Conservation (phyloP, 2,329 filamentous ascomycete genomes). For the Clonostachys solani region DNA sequence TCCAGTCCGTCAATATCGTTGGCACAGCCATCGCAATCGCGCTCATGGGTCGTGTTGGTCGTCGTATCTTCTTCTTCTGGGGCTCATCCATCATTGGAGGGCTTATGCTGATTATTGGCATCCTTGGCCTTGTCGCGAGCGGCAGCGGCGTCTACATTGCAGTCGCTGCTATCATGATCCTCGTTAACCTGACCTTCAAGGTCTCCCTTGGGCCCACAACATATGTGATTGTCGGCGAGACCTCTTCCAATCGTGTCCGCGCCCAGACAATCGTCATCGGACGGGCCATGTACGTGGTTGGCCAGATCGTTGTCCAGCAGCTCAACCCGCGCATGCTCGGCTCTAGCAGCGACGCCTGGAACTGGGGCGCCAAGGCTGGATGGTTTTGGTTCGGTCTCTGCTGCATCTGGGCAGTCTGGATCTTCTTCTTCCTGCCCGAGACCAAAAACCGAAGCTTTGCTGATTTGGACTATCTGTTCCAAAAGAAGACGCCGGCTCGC, state of each 20-base stretch:
- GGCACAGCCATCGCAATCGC: constrained; percentile 33
- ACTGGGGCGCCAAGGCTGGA: constrained; percentile 29
- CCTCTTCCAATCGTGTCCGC: constrained; percentile 34
- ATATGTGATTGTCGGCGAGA: constrained; percentile 39
- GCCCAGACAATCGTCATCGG: constrained; percentile 38
- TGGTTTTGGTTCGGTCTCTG: constrained; percentile 27
- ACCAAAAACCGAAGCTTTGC: constrained; percentile 37
- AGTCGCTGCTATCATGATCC: constrained; percentile 28
- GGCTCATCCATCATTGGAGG: constrained; percentile 32
- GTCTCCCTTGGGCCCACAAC: constrained; percentile 36
- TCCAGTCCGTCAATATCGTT: constrained; percentile 38
- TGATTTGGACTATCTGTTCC: constrained; percentile 44
- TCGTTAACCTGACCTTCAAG: constrained; percentile 36
- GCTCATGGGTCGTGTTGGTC: constrained; percentile 28
- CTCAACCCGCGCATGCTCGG: constrained; percentile 29
- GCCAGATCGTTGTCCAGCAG: constrained; percentile 29
- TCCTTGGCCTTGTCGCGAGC: constrained; percentile 28
- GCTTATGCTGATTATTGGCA: constrained; percentile 35
- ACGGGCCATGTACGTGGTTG: constrained; percentile 32
- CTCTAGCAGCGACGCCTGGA: constrained; percentile 16
- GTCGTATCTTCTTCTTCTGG: constrained; percentile 30
- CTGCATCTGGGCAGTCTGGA: constrained; percentile 32
- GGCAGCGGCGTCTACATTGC: constrained; percentile 22
- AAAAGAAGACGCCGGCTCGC: constrained; percentile 22
- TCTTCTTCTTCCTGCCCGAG: constrained; percentile 38